phyloP scores from a whole-genome alignment of 352 stramenopile species.

The Plasmopara viticola region DNA sequence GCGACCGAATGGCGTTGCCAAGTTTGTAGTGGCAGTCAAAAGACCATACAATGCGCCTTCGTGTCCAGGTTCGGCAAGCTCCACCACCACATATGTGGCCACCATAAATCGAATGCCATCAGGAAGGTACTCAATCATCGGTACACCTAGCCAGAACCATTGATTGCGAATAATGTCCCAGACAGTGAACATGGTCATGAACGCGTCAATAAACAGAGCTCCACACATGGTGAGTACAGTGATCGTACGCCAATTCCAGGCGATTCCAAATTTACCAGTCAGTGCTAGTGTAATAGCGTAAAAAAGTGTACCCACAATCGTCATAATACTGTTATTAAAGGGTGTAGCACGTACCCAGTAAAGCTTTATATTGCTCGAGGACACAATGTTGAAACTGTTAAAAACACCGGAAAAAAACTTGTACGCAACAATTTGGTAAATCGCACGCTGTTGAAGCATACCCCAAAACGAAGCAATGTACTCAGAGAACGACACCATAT shows the following conservation, averaged over 20 bases:
- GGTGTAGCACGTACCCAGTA: slow-evolving; percentile 50
- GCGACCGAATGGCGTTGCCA: slow-evolving; percentile 34
- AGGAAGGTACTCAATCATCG: slow-evolving; percentile 39
- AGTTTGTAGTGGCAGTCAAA: slow-evolving; percentile 41
- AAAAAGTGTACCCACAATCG: slow-evolving; percentile 35
- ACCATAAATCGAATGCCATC: slow-evolving; percentile 51
- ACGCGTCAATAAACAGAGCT: slow-evolving; percentile 30
- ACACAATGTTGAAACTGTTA: slow-evolving; percentile 52
- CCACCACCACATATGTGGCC: slow-evolving; percentile 45
- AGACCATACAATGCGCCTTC: slow-evolving; percentile 49
- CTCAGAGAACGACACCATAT: slow-evolving; percentile 12
- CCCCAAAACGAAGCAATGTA: slow-evolving; percentile 43
- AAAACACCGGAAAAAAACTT: slow-evolving; percentile 58
- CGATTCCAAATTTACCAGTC: slow-evolving; percentile 33
- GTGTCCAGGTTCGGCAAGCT: slow-evolving; percentile 37
- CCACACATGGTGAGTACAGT: slow-evolving; percentile 28
- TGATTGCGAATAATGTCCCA: slow-evolving; percentile 46
- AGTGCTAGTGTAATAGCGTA: slow-evolving; percentile 32
- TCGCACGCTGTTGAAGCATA: slow-evolving; percentile 39
- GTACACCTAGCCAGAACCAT: slow-evolving; percentile 54
- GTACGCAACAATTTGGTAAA: slow-evolving; percentile 54
- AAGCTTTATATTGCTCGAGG: slow-evolving; percentile 40
- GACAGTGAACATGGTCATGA: slow-evolving; percentile 42
- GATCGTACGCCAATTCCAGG: slow-evolving; percentile 49
- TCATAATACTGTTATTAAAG: slow-evolving; percentile 47